These are phyloP conservation scores for Trametes meyenii DNA, from an alignment of 768 basidiomycete species.

Conservation along the genomic window DNA sequence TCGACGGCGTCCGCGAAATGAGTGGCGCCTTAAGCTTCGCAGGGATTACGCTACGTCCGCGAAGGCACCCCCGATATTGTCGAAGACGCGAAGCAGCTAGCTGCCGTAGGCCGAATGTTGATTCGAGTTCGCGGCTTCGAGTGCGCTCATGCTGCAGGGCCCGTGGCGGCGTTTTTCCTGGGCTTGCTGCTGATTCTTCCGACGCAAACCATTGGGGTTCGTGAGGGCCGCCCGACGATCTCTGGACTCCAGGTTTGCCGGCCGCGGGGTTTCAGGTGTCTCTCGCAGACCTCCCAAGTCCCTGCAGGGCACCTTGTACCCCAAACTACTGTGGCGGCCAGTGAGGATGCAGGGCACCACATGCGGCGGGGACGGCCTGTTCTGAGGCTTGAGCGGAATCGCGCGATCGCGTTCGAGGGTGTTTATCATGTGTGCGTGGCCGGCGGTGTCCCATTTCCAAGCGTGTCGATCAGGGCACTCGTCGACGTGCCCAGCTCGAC, in stretches of 20 bases:
- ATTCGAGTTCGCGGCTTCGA: neutral
- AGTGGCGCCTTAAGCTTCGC: neutral
- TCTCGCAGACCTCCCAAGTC: too few species aligned
- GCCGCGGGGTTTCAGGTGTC: too few species aligned
- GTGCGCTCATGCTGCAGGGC: neutral
- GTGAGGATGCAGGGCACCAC: neutral
- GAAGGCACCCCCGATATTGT: slow-evolving; percentile 19
- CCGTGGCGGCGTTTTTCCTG: neutral
- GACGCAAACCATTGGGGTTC: too few species aligned
- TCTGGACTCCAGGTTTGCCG: neutral
- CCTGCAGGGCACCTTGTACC: neutral
- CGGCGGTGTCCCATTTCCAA: neutral
- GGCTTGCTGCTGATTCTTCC: too few species aligned
- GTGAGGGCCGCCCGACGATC: neutral
- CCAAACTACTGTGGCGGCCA: neutral
- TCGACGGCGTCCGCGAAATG: slow-evolving; percentile 10
- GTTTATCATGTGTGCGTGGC: neutral
- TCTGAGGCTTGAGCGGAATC: neutral
- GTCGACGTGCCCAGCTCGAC: neutral
- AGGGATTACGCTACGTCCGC: neutral
- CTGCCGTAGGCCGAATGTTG: neutral
- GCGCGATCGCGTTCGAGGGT: neutral
- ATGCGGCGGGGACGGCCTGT: neutral
- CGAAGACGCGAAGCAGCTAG: slow-evolving; percentile 5
- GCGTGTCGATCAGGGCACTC: slow-evolving; percentile 15